Conservation (phyloP, 306 rosid species). For the Ochetophila trinervis region DNA sequence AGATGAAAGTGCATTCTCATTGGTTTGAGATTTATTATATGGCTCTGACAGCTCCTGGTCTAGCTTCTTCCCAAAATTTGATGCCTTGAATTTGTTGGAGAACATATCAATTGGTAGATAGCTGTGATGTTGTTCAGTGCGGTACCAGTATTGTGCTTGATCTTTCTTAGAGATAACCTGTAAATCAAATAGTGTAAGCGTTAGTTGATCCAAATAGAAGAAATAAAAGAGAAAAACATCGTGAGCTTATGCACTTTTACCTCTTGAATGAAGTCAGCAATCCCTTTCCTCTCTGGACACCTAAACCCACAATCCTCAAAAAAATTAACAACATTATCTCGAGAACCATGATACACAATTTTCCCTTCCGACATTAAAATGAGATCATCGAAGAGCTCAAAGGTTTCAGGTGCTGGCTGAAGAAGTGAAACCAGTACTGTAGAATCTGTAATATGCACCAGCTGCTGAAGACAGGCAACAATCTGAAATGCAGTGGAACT, state of each 20-base stretch:
- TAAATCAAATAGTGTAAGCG: neutral
- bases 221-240: neutral
- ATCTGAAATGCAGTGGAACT: slow-evolving; percentile 81
- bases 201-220: neutral
- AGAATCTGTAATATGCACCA: slow-evolving; percentile 64
- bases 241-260: slow-evolving; percentile 26
- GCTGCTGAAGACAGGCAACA: slow-evolving; percentile 69
- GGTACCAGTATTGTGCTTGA: slow-evolving; percentile 71
- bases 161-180: slow-evolving; percentile 74
- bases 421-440: slow-evolving; percentile 80
- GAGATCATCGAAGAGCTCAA: slow-evolving; percentile 73
- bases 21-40: slow-evolving; percentile 57
- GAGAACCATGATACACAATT: slow-evolving; percentile 71
- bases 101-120: slow-evolving; percentile 64
- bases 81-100: slow-evolving; percentile 45
- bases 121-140: slow-evolving; percentile 47
- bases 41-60: slow-evolving; percentile 50
- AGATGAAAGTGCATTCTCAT: slow-evolving; percentile 45
- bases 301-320: slow-evolving; percentile 72
- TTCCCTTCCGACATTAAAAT: slow-evolving; percentile 77
- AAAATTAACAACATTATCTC: slow-evolving; percentile 47
- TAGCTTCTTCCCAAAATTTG: slow-evolving; percentile 51
- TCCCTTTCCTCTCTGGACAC: slow-evolving; percentile 88
- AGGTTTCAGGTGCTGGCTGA: slow-evolving; percentile 88
- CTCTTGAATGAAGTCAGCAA: slow-evolving; percentile 87